Percentiles rank a stretch among this genome's conserved stretches.
These are phyloP conservation scores for Aspergillus steynii DNA, from an alignment of 495 filamentous ascomycete genomes.

Conservation along the genomic window DNA sequence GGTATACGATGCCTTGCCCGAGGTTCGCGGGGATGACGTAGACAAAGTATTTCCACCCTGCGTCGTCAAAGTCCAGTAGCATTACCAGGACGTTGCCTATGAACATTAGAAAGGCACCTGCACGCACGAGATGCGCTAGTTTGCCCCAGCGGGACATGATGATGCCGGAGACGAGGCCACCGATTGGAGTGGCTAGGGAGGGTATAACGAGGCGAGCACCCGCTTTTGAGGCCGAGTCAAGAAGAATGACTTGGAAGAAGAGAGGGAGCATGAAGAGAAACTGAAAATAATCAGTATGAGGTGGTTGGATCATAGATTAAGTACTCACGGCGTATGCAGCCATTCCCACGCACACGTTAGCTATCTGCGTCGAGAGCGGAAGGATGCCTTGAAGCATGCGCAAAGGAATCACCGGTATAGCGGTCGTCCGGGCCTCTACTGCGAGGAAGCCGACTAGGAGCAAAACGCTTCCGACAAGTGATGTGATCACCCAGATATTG, in stretches of 20 bases:
- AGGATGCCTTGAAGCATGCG: slow-evolving; percentile 54
- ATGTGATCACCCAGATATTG: slow-evolving; percentile 53
- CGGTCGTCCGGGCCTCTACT: slow-evolving; percentile 56
- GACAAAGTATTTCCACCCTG: slow-evolving; percentile 61
- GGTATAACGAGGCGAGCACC: slow-evolving; percentile 61
- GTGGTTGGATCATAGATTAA: background rate
- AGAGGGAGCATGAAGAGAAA: slow-evolving; percentile 67
- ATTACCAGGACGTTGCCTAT: slow-evolving; percentile 59
- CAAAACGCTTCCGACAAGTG: slow-evolving; percentile 50
- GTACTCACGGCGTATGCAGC: slow-evolving; percentile 61
- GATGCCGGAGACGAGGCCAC: slow-evolving; percentile 59
- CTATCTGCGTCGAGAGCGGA: slow-evolving; percentile 54
- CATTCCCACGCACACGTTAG: slow-evolving; percentile 62
- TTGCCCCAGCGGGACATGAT: slow-evolving; percentile 67
- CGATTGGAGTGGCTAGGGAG: slow-evolving; percentile 61
- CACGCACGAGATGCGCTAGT: slow-evolving; percentile 53
- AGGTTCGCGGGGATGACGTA: slow-evolving; percentile 66
- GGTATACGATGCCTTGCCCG: slow-evolving; percentile 65
- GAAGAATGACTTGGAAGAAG: slow-evolving; percentile 63
- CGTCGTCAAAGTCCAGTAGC: slow-evolving; percentile 55
- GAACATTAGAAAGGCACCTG: slow-evolving; percentile 58
- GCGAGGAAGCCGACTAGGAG: slow-evolving; percentile 52
- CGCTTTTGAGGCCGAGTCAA: slow-evolving; percentile 61
- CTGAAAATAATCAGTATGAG: slow-evolving; percentile 29
- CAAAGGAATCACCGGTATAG: slow-evolving; percentile 62